Conservation (phyloP, 1,284 basidiomycete genomes). For the Testicularia cyperi region DNA sequence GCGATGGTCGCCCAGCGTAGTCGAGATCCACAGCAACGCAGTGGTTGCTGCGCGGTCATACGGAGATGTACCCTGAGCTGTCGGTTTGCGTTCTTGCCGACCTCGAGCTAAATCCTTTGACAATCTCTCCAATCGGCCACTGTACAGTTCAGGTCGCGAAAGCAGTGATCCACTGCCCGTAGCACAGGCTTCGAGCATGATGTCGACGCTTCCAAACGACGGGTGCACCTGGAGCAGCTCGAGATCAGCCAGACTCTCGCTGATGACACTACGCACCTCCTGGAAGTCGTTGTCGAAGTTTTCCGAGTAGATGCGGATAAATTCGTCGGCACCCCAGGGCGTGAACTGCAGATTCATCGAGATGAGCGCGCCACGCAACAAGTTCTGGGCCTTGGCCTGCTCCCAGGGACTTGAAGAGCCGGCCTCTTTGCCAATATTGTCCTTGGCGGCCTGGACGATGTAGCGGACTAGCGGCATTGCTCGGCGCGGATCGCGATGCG, state of each 20-base stretch:
- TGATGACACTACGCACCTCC: slow-evolving; percentile 61
- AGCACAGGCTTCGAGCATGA: slow-evolving; percentile 70
- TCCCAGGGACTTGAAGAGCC: slow-evolving; percentile 40
- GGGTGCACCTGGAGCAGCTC: slow-evolving; percentile 66
- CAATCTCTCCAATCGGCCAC: slow-evolving; percentile 64
- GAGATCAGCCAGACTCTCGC: slow-evolving; percentile 60
- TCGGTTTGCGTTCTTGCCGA: slow-evolving; percentile 59
- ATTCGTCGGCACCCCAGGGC: slow-evolving; percentile 40
- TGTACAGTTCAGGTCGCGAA: slow-evolving; percentile 64
- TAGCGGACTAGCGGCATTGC: slow-evolving; percentile 74
- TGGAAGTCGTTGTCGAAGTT: slow-evolving; percentile 57
- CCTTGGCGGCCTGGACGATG: slow-evolving; percentile 31
- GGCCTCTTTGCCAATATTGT: slow-evolving; percentile 40
- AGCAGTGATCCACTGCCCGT: slow-evolving; percentile 64
- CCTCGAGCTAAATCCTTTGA: slow-evolving; percentile 51
- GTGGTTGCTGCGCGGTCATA: slow-evolving; percentile 56
- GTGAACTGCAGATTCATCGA: slow-evolving; percentile 39
- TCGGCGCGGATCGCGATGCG: slow-evolving; percentile 81
- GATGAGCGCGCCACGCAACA: slow-evolving; percentile 38
- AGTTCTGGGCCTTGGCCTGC: slow-evolving; percentile 65
- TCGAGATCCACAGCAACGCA: slow-evolving; percentile 50
- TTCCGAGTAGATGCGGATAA: slow-evolving; percentile 49
- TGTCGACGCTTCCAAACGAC: slow-evolving; percentile 69
- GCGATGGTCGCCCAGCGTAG: slow-evolving; percentile 56
- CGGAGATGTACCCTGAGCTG: slow-evolving; percentile 58